Evolutionary conservation across 2,329 filamentous ascomycete species (phyloP).

Genomic region (Daldinia sp.): DNA sequence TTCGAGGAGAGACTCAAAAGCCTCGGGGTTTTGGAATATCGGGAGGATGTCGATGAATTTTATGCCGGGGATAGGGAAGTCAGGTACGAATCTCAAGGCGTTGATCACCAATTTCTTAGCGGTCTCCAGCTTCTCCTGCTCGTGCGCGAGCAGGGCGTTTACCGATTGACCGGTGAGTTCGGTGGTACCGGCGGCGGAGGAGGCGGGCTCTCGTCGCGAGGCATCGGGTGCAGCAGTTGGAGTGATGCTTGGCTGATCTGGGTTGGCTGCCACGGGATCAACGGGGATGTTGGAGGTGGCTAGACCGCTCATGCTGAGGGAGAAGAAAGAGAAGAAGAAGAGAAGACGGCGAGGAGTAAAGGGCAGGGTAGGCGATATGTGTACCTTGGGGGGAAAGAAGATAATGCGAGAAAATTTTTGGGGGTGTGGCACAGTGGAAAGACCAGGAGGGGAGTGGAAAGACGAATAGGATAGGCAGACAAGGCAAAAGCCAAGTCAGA

Average conservation of each 20-base stretch:
- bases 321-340: slow-evolving; percentile 40
- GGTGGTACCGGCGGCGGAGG: slow-evolving; percentile 68
- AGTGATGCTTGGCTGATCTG: slow-evolving; percentile 44
- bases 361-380: slow-evolving; percentile 44
- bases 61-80: slow-evolving; percentile 92
- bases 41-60: slow-evolving; percentile 98
- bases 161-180: slow-evolving; percentile 74
- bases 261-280: slow-evolving; percentile 48
- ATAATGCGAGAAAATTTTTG: slow-evolving; percentile 44
- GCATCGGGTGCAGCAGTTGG: slow-evolving; percentile 59
- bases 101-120: slow-evolving; percentile 63
- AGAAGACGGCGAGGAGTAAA: slow-evolving; percentile 41
- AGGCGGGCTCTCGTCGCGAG: slow-evolving; percentile 69
- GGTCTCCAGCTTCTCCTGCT: slow-evolving; percentile 43
- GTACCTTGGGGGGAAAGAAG: slow-evolving; percentile 39
- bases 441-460: slow-evolving; percentile 41
- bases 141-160: slow-evolving; percentile 50
- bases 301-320: slow-evolving; percentile 51
- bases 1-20: slow-evolving; percentile 80
- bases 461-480: slow-evolving; percentile 40
- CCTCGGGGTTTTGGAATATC: slow-evolving; percentile 80
- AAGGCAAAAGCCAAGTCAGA: slow-evolving; percentile 37
- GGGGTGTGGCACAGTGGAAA: slow-evolving; percentile 47
- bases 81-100: slow-evolving; percentile 83
- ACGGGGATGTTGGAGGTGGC: slow-evolving; percentile 48